A percentile compares a stretch with the other conserved stretches of the same genome.
Evolutionary conservation across 176 grass and related monocot genomes (phyloP).

Genomic region (Musa beccarii): DNA sequence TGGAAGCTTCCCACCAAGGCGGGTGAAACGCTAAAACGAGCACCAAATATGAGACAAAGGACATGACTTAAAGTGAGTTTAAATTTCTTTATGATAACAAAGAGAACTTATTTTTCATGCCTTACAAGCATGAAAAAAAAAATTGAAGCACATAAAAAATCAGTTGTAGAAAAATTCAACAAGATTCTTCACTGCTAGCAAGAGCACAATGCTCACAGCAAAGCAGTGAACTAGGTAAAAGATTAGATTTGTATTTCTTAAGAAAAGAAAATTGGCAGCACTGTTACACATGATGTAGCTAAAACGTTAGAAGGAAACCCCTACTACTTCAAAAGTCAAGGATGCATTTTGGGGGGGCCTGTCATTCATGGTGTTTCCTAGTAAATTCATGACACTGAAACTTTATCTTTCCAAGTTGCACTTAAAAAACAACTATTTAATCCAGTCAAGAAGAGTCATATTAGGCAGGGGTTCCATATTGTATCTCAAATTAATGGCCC

Average conservation of each 20-base stretch:
- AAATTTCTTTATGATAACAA: background rate
- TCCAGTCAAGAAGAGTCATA: no score
- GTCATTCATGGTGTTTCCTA: background rate
- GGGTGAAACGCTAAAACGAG: conserved; percentile 74
- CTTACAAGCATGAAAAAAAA: background rate
- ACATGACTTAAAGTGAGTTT: background rate
- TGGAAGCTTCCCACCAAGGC: conserved; percentile 92
- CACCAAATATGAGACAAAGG: conserved; percentile 16
- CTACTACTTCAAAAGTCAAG: background rate
- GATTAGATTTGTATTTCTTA: background rate
- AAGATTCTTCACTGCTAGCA: background rate
- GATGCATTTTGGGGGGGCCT: background rate
- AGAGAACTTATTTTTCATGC: no score
- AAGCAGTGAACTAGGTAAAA: background rate
- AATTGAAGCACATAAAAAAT: background rate
- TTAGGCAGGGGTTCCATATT: no score
- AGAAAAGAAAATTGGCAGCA: background rate
- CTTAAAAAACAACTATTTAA: no score
- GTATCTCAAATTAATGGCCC: no score
- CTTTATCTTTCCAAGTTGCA: no score
- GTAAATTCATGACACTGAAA: background rate
- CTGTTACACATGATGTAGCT: background rate
- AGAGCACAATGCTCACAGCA: background rate
- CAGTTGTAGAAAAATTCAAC: background rate
- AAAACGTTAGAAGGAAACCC: background rate